Base-by-base conservation (phyloP, 139 green algal species). In the Pycnococcus provasolii region DNA sequence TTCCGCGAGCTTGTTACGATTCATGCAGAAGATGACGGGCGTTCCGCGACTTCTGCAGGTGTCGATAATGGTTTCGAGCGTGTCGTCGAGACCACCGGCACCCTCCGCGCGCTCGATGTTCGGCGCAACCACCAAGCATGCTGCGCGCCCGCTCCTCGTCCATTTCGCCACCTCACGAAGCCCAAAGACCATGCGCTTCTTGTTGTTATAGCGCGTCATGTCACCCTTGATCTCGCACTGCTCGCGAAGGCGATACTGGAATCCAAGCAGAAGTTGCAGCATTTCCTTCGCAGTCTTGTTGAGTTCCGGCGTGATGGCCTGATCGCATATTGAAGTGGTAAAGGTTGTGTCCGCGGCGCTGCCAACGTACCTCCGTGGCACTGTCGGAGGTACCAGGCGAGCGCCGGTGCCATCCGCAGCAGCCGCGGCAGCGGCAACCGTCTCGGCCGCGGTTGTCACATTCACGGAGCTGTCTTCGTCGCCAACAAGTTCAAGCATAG, bases 31-130 rank as follows among this genome's bases (percentile, higher is more conserved):
- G 4, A 76, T 53, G 6, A 76, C 70, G 26, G 64, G 43, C 13
- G 50, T 54, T 3, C 73, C 66, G 3, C 43, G 45, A 13, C 39
- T 54, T 11, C 45, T 66, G 8, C 64, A 64, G 45, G 41, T 39
- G 5, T 70, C 13, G 60, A 76, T 43, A 15, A 76, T 71, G 37
- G 11, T 76, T 52, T 58, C 40, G 8, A 76, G 50, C 37, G 37
- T 75, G 11, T 13, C 42, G 70, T 76, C 70, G 3, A 76, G 39
- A 8, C 70, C 70, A 4, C 67, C 70, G 69, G 73, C 66, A 2
- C 15, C 26, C 11, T 52, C 69, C 46, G 67, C 58, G 39, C 74
- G 53, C 66, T 77, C 71, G 57, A 77, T 73, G 53, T 77, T 77
- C 40, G 71, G 66, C 2, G 71, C 58, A 45, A 77, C 66, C 6